Evolutionary conservation across 495 filamentous ascomycete genomes (phyloP).

Genomic region (Chlorociboria aeruginascens): DNA sequence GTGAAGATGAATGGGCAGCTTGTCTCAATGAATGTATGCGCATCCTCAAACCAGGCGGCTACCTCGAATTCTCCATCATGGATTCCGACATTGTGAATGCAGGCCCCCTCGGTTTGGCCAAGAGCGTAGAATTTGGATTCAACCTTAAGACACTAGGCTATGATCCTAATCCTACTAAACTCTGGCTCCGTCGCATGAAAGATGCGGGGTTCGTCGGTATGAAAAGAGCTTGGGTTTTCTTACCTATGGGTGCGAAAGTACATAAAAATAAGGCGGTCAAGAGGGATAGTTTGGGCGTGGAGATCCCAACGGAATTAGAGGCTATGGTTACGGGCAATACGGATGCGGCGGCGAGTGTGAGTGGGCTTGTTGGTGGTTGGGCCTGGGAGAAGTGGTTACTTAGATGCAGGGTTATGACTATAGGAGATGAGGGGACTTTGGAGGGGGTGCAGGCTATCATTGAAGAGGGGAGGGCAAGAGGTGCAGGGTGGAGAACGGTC

Average conservation of each 20-base stretch:
- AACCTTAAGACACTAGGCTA: slow-evolving; percentile 78
- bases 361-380: slow-evolving; percentile 78
- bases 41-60: slow-evolving; percentile 83
- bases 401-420: slow-evolving; percentile 54
- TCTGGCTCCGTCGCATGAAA: slow-evolving; percentile 62
- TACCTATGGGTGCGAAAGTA: slow-evolving; percentile 68
- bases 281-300: slow-evolving; percentile 27
- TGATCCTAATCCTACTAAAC: slow-evolving; percentile 70
- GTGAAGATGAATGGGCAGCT: slow-evolving; percentile 75
- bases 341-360: slow-evolving; percentile 58
- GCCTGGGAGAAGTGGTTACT: slow-evolving; percentile 95
- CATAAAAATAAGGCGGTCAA: slow-evolving; percentile 27
- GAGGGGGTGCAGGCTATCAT: slow-evolving; percentile 69
- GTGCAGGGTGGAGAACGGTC: slow-evolving; percentile 76
- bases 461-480: slow-evolving; percentile 70
- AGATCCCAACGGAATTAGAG: slow-evolving; percentile 46
- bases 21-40: slow-evolving; percentile 79
- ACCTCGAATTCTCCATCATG: slow-evolving; percentile 78
- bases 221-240: slow-evolving; percentile 79
- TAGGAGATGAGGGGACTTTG: slow-evolving; percentile 59
- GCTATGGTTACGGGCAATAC: slow-evolving; percentile 60
- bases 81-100: slow-evolving; percentile 82
- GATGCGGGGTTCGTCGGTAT: slow-evolving; percentile 63
- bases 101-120: slow-evolving; percentile 62
- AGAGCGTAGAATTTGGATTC: slow-evolving; percentile 80